phyloP scores from a whole-genome alignment of 345 rosid species.

The Dovyalis caffra region DNA sequence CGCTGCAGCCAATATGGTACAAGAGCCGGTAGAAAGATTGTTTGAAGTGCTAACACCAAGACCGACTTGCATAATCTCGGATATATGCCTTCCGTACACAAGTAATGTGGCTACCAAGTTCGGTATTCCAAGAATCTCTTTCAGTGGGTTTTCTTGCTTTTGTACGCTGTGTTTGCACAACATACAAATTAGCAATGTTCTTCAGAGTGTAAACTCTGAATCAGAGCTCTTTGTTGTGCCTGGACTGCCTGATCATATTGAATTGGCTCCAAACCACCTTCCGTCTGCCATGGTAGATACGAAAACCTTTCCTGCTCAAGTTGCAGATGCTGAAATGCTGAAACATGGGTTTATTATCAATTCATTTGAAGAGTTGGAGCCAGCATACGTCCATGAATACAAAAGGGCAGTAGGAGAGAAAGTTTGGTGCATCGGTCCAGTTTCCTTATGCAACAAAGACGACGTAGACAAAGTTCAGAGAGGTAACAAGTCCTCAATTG shows the following conservation, averaged over 20 bases:
- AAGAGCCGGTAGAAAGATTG: constrained; percentile 16
- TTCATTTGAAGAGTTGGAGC: constrained; percentile 20
- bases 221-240: constrained; percentile 2
- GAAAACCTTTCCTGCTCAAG: not conserved
- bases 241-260: constrained; percentile 17
- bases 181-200: not conserved
- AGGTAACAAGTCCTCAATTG: constrained; percentile 1
- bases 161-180: not conserved
- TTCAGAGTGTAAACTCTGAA: not conserved
- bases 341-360: constrained; percentile 9
- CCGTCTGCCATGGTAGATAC: not conserved
- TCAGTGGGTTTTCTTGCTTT: constrained; percentile 23
- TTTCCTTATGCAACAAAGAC: constrained; percentile 11
- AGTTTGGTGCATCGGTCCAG: constrained; percentile 23
- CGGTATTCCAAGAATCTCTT: constrained; percentile 27
- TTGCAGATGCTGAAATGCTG: not conserved
- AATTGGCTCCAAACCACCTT: not conserved
- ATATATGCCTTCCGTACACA: constrained; percentile 27
- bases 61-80: constrained; percentile 40
- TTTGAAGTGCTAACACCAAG: constrained; percentile 16
- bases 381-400: not conserved
- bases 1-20: constrained; percentile 8
- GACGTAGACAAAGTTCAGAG: constrained; percentile 8
- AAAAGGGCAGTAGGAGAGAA: not conserved
- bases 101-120: constrained; percentile 13